These are phyloP conservation scores for Sporothrix curviconia DNA, from an alignment of 2,329 filamentous ascomycete genomes.

Conservation along the genomic window DNA sequence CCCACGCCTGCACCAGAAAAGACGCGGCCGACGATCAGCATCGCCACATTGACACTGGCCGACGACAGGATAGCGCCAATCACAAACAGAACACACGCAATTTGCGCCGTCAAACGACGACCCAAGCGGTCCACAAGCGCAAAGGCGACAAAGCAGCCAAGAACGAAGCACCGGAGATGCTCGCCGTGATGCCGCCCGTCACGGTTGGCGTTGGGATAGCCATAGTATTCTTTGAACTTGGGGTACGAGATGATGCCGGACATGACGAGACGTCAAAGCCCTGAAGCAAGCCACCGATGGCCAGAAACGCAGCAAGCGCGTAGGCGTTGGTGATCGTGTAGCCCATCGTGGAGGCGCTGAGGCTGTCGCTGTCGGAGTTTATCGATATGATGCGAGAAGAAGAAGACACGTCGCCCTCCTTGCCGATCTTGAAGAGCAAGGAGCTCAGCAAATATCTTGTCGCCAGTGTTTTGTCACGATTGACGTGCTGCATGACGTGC, in stretches of 20 bases:
- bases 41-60: conserved; percentile 36
- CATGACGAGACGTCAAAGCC: conserved; percentile 6
- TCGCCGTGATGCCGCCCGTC: conserved; percentile 2
- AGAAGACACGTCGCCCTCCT: too few species aligned
- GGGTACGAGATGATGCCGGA: background rate
- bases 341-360: background rate
- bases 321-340: conserved; percentile 3
- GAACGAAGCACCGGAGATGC: conserved; percentile 3
- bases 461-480: background rate
- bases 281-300: background rate
- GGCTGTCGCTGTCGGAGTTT: too few species aligned
- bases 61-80: background rate
- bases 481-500: too few species aligned
- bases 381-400: background rate
- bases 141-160: conserved; percentile 1
- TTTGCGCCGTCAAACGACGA: background rate
- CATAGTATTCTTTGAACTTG: conserved; percentile 1
- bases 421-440: background rate
- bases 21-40: conserved; percentile 65
- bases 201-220: background rate
- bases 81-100: background rate
- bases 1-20: conserved; percentile 69
- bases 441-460: background rate
- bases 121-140: background rate
- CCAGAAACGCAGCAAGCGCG: background rate